Percentiles rank a stretch among this genome's conserved stretches.
These are phyloP conservation scores for Trametes cinnabarina DNA, from an alignment of 768 basidiomycete genomes.

Conservation along the genomic window DNA sequence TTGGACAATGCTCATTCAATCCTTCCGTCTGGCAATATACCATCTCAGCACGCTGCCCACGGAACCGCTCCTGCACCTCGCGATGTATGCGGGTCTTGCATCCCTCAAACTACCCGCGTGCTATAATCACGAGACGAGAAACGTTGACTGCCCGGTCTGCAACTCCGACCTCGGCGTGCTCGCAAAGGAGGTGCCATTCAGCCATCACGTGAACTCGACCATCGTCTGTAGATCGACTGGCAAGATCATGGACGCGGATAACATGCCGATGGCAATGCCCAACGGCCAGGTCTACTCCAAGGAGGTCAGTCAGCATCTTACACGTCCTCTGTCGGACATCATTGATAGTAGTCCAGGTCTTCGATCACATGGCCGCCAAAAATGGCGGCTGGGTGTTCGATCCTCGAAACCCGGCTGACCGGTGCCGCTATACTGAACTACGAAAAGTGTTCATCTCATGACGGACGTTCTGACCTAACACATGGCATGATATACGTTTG, in stretches of 20 bases:
- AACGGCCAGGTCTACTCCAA: constrained; percentile 86
- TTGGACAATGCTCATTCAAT: constrained; percentile 71
- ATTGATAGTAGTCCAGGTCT: constrained; percentile 49
- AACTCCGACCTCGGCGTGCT: constrained; percentile 72
- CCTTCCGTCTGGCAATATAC: constrained; percentile 86
- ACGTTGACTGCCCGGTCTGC: constrained; percentile 91
- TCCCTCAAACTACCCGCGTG: constrained; percentile 89
- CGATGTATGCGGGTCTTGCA: constrained; percentile 88
- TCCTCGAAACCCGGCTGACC: constrained; percentile 61
- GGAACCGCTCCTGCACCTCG: constrained; percentile 82
- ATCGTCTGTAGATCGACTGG: constrained; percentile 92
- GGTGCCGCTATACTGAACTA: constrained; percentile 62
- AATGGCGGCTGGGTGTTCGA: constrained; percentile 81
- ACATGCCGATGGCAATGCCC: constrained; percentile 89
- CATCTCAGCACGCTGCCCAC: constrained; percentile 84
- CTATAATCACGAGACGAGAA: constrained; percentile 58
- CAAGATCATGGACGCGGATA: constrained; percentile 92
- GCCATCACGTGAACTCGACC: constrained; percentile 93
- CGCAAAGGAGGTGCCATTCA: constrained; percentile 82
- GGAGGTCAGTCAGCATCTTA: constrained; percentile 50
- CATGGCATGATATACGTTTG: too few species aligned
- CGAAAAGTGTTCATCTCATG: constrained; percentile 91
- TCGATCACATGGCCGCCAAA: constrained; percentile 83
- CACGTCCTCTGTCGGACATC: background rate
- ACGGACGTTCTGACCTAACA: constrained; percentile 18